These are phyloP conservation scores for Globisporangium ultimum DNA, from an alignment of 352 stramenopile genomes.

Conservation along the genomic window DNA sequence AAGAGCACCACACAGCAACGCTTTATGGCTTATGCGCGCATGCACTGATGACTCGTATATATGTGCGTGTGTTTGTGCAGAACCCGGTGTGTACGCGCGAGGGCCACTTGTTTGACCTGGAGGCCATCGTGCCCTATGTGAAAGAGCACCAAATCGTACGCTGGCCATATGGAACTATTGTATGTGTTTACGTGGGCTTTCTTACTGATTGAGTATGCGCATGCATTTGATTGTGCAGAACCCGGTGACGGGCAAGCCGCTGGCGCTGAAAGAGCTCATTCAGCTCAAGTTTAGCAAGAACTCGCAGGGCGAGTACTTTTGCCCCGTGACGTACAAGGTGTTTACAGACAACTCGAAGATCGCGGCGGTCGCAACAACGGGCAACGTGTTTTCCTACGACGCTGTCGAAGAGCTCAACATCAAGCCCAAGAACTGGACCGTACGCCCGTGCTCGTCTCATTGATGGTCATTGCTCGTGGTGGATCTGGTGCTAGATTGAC, in stretches of 20 bases:
- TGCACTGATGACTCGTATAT: neutral
- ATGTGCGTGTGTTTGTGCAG: conserved; percentile 19
- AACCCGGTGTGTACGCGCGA: conserved; percentile 94
- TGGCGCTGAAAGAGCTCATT: conserved; percentile 94
- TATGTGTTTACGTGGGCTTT: no score
- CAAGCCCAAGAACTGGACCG: conserved; percentile 96
- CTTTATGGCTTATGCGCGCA: neutral
- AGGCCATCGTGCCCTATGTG: conserved; percentile 95
- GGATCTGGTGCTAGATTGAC: conserved; percentile 11
- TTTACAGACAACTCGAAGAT: conserved; percentile 90
- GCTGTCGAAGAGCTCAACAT: conserved; percentile 98
- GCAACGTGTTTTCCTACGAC: conserved; percentile 97
- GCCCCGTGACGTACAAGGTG: conserved; percentile 97
- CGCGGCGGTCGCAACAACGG: conserved; percentile 66
- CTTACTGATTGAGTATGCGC: neutral
- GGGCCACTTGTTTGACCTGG: conserved; percentile 97
- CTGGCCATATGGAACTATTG: neutral
- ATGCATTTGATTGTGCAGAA: conserved; percentile 49
- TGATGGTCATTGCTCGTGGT: neutral
- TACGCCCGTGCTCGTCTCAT: conserved; percentile 11
- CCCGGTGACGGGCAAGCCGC: conserved; percentile 91
- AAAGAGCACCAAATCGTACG: conserved; percentile 93
- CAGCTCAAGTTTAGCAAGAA: conserved; percentile 84
- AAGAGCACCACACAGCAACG: neutral
- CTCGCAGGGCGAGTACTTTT: conserved; percentile 73